These are phyloP conservation scores for Pseudopyricularia cyperi DNA, from an alignment of 2,329 filamentous ascomycete genomes.

Conservation along the genomic window DNA sequence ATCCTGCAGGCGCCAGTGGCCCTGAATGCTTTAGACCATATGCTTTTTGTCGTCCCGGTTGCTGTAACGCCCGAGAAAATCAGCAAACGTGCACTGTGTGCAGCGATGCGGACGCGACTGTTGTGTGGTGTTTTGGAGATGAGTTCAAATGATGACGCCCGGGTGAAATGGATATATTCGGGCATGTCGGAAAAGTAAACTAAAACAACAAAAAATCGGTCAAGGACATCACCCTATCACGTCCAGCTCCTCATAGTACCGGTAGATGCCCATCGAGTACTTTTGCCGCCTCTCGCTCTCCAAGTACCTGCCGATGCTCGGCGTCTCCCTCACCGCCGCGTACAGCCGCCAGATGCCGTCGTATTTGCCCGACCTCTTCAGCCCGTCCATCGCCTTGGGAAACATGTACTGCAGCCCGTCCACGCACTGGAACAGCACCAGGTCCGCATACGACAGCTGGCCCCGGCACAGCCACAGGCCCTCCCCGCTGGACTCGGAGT, in stretches of 20 bases:
- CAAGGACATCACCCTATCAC: not conserved
- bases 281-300: conserved; percentile 47
- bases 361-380: conserved; percentile 44
- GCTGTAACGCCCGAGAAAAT: conserved; percentile 4
- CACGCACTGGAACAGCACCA: conserved; percentile 56
- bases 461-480: conserved; percentile 39
- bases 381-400: conserved; percentile 47
- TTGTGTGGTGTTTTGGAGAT: too few relatives aligned
- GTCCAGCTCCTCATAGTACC: conserved; percentile 63
- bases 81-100: conserved; percentile 2
- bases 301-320: conserved; percentile 56
- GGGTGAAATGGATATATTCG: too few relatives aligned
- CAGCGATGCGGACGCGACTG: not conserved
- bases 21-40: conserved; percentile 12
- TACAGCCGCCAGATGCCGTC: conserved; percentile 51
- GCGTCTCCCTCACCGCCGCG: conserved; percentile 46
- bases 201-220: too few relatives aligned
- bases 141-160: too few relatives aligned
- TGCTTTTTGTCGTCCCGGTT: conserved; percentile 9
- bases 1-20: conserved; percentile 12
- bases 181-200: too few relatives aligned
- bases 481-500: conserved; percentile 11
- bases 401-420: conserved; percentile 55
- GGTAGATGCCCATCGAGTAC: conserved; percentile 55
- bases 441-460: conserved; percentile 56